Percentiles rank a stretch among this genome's conserved stretches.
phyloP scores from a whole-genome alignment of 2,329 filamentous ascomycete species.

The Apiospora sp. region DNA sequence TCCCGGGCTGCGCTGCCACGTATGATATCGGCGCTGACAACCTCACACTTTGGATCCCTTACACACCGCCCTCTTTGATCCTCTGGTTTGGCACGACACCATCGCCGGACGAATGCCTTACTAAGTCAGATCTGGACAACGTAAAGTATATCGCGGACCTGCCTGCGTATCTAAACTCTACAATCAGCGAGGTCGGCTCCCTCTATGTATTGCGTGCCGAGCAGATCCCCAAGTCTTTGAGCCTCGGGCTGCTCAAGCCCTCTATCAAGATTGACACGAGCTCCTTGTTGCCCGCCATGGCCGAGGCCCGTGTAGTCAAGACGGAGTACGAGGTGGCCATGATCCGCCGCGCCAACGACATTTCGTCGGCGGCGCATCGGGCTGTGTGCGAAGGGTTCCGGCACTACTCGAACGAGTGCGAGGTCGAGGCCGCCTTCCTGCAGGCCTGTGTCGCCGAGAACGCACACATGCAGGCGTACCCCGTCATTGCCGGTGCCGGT shows the following conservation, averaged over 20 bases:
- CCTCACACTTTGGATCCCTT: constrained; percentile 77
- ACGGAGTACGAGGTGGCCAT: constrained; percentile 84
- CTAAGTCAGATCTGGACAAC: constrained; percentile 73
- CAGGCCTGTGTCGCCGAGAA: constrained; percentile 75
- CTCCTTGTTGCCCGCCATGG: constrained; percentile 74
- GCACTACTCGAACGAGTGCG: constrained; percentile 75
- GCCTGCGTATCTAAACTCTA: constrained; percentile 56
- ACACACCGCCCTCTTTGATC: constrained; percentile 66
- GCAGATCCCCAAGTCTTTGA: constrained; percentile 48
- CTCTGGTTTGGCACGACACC: constrained; percentile 72
- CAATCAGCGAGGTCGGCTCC: constrained; percentile 50
- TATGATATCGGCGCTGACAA: constrained; percentile 66
- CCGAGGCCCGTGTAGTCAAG: constrained; percentile 83
- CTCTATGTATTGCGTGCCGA: constrained; percentile 55
- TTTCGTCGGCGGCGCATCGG: constrained; percentile 81
- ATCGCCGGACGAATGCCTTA: constrained; percentile 66
- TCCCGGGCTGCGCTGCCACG: constrained; percentile 62
- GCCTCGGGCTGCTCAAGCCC: constrained; percentile 37
- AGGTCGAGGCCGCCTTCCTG: constrained; percentile 82
- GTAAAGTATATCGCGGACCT: constrained; percentile 66
- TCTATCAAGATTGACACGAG: constrained; percentile 54
- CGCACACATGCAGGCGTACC: constrained; percentile 83
- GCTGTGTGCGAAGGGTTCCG: constrained; percentile 72
- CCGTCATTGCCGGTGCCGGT: constrained; percentile 86
- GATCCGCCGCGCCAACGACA: constrained; percentile 80